Evolutionary conservation across 2,329 filamentous ascomycete genomes (phyloP), one percentile per base, ranked within the genome.

Genomic region (Trichoderma guizhouense): DNA sequence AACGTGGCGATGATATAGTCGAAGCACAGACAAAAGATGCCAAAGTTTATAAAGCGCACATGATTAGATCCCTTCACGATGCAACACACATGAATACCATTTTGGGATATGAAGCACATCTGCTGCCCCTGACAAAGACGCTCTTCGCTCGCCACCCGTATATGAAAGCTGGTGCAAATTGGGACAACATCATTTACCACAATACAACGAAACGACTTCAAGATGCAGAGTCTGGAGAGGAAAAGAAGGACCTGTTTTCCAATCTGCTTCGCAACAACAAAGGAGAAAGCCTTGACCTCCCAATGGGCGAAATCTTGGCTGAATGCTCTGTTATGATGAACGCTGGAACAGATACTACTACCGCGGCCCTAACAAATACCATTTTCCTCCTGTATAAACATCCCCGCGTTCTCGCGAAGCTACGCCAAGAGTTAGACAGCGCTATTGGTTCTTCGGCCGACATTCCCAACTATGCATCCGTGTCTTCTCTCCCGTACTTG

Each of bases 401-500:
- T 30, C 57, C 57, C 18, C 28, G 30, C 15, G 30, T 32, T 30
- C 30, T 60, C 18, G 24, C 26, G 14, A 60, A 32, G 21, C 24
- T 60, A 15, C 57, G 57, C 8, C 57, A 24, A 18, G 57, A 60
- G 18, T 34, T 60, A n/a, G 28, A 60, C 15, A 21, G 15, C n/a
- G 57, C 24, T 60, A 21, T n/a, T 30, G 57, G 26, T 15, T 15
- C 5, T 3, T 26, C 24, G 7, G 14, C 8, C n/a, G 51, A 21
- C 15, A 11, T 55, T 21, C 51, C 51, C 11, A 55, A n/a, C 21
- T 55, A 55, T 21, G 51, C 21, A 55, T 24, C 18, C n/a, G 51
- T 55, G 12, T 55, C 28, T 60, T 34, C n/a, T 18, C 51, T 71
- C 5, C 60, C 67, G 7, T 79, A 79, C 14, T 74, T 79, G 11